These are phyloP conservation scores for Ogataea dorogensis DNA, from an alignment of 805 yeast genomes.

Conservation along the genomic window DNA sequence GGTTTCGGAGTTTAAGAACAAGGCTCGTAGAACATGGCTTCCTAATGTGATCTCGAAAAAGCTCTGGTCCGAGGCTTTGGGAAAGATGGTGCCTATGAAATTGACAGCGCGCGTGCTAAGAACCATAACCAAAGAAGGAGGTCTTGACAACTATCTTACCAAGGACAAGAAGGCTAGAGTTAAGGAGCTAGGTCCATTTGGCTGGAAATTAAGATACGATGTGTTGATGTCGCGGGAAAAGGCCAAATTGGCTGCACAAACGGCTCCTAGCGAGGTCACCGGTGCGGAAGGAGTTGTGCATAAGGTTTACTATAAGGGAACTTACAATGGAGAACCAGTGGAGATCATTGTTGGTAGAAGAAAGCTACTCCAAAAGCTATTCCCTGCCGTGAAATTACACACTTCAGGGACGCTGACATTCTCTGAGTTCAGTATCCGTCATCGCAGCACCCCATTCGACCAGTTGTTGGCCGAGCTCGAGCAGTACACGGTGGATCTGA, in stretches of 20 bases:
- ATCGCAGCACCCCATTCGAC: constrained; percentile 43
- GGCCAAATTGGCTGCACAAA: constrained; percentile 39
- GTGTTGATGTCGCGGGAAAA: constrained; percentile 50
- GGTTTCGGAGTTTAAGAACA: constrained; percentile 73
- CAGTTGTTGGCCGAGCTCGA: constrained; percentile 53
- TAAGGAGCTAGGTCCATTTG: constrained; percentile 88
- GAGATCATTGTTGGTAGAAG: constrained; percentile 64
- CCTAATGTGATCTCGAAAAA: constrained; percentile 78
- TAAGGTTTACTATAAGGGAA: constrained; percentile 51
- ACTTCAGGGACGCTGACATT: constrained; percentile 44
- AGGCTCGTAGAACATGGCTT: constrained; percentile 68
- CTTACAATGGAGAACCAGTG: constrained; percentile 40
- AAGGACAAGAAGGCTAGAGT: constrained; percentile 88
- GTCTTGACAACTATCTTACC: constrained; percentile 81
- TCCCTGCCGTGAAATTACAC: constrained; percentile 45
- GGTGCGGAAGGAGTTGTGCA: constrained; percentile 31
- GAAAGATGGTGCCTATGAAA: constrained; percentile 52
- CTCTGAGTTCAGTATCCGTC: constrained; percentile 45
- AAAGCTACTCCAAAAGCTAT: constrained; percentile 54
- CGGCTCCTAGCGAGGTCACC: constrained; percentile 33
- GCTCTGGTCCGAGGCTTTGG: constrained; percentile 81
- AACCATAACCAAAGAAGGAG: constrained; percentile 92
- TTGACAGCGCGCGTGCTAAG: constrained; percentile 79
- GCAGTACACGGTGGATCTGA: constrained; percentile 39
- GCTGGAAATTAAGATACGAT: constrained; percentile 85